Base-by-base conservation (phyloP, 768 basidiomycete genomes). In the Rhizopogon rudus region DNA sequence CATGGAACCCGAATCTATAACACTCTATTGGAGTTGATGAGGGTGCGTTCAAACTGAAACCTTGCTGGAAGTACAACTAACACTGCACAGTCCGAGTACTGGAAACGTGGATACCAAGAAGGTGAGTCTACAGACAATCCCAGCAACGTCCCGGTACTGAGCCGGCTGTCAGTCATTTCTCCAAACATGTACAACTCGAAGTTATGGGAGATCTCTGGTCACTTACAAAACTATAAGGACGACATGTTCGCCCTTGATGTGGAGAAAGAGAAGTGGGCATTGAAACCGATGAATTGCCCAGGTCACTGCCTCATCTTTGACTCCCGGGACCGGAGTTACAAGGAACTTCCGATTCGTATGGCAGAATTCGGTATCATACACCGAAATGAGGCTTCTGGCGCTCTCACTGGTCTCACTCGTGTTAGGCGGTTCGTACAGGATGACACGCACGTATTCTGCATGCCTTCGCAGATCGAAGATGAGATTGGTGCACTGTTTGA, bases 231-330 rank as follows among this genome's bases (percentile, higher is more conserved):
- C 69, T 99, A 98, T 77, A 86, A 89, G 69, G 95, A 98, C 52
- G 94, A 93, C 73, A 99, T 99, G 97, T 99, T 98, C 75, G 70
- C 79, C 44, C 84, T 98, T 55, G 90, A 95, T 55, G 74, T 98
- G 54, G 97, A 99, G 73, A 98, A 98, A 75, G 94, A 98, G 74
- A 83, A 83, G 66, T 99, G 93, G 84, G 96, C 81, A 0, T 79
- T 98, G 56, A 97, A 98, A 74, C 97, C 97, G 17, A 99, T 99
- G 97, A 99, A 99, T 72, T 98, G 97, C 75, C 97, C 91, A 0
- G 95, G 95, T 5, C 97, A 98, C 69, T 94, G 91, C 71, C 71
- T 98, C 49, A 91, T 99, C 62, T 99, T 98, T 66, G 96, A 93
- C 72, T 88, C 91, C 25, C 81, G 91, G 55, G 95, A 97, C 70